Evolutionary conservation across 495 filamentous ascomycete genomes (phyloP).

Genomic region (Podospora pseudoanserina): DNA sequence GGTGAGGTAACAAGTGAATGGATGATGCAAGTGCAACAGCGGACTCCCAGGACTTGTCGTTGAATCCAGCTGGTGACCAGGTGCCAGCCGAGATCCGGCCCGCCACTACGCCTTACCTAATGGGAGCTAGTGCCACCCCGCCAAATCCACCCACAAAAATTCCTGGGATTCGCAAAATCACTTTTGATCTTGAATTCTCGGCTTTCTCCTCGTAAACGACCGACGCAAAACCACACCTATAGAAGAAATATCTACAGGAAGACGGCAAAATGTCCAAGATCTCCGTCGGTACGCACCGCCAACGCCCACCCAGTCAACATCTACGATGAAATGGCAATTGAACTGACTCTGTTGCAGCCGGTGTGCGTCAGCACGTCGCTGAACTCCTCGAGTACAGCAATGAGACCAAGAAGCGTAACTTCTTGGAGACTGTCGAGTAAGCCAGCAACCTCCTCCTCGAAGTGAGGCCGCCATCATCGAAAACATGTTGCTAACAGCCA

Average conservation of each 20-base stretch:
- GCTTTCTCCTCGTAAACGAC: constrained; percentile 20
- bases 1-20: background rate
- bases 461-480: background rate
- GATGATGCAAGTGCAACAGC: too few relatives aligned
- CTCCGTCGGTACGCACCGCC: constrained; percentile 56
- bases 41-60: background rate
- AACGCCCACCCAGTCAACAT: background rate
- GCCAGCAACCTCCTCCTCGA: background rate
- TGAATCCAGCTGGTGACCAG: background rate
- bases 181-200: constrained; percentile 10
- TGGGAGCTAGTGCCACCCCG: background rate
- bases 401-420: constrained; percentile 99
- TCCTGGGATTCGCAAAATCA: constrained; percentile 2
- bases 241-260: constrained; percentile 48
- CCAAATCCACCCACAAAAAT: constrained; percentile 7
- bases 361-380: constrained; percentile 92
- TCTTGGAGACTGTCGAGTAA: constrained; percentile 58
- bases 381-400: constrained; percentile 88
- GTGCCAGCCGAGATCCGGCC: background rate
- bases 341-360: constrained; percentile 55
- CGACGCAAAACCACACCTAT: constrained; percentile 65
- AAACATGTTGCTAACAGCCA: constrained; percentile 7
- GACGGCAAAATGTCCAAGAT: constrained; percentile 63
- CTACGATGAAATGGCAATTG: background rate
- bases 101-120: too few relatives aligned